Evolutionary conservation across 345 rosid genomes (phyloP), one percentile per base, ranked within the genome.

Genomic region (Gossypioides kirkii): DNA sequence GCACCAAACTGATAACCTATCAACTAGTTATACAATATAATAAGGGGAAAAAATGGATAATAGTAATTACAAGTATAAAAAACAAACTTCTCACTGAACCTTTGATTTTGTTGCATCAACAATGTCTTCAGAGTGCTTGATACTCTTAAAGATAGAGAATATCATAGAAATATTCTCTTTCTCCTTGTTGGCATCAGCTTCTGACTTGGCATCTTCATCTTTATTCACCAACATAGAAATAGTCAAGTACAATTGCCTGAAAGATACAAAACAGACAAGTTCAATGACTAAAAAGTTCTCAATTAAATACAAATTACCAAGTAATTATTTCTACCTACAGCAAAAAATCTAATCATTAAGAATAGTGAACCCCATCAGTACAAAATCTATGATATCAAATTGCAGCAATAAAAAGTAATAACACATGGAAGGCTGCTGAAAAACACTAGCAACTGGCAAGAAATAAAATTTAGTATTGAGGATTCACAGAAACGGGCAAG

Each of bases 191-290:
- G 78, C 78, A 76, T 74, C 72, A 67, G 84, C 84, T 78, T 91
- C 99, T 28, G 84, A 85, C 81, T 88, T 95, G 43, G 78, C 79
- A 47, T 89, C 99, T 80, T 89, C 99, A 76, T 91, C 97, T 87
- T 89, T 90, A 73, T 82, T 85, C 75, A 90, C 80, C 79, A 94
- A 76, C 86, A 87, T 62, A 65, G 94, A 92, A 80, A 84, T 75
- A 74, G 86, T 74, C 78, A 85, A 76, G 85, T 90, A 85, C 82
- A 92, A 73, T 89, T 86, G 88, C 87, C 99, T 95, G 91, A 74
- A 85, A 82, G 76, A 56, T 10, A 76, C 38, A 62, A 49, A 64
- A 61, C 10, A 61, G 7, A 52, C 38, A 8, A 58, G 61, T 58
- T 58, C 16, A 75, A 32, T 28, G 58, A 71, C 41, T 50, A 17